Evolutionary conservation across 352 stramenopile genomes (phyloP).

Genomic region (Pythium guiyangense): DNA sequence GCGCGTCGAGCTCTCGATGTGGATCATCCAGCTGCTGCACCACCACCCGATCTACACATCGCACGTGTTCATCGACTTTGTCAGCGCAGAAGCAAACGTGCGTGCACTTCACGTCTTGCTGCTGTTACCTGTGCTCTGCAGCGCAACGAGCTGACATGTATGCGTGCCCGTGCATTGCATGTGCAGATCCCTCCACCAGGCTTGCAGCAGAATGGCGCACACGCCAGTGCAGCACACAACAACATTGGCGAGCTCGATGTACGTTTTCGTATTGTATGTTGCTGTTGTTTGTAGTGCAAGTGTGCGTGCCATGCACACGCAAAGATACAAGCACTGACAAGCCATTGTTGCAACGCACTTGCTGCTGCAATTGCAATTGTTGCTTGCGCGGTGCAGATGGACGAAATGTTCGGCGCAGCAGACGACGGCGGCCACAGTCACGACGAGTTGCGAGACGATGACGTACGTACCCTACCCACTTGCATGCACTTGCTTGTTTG

Average conservation of each 20-base stretch:
- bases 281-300: background rate
- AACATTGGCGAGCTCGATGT: constrained; percentile 83
- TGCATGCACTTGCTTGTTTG: constrained; percentile 6
- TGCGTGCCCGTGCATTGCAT: background rate
- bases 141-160: background rate
- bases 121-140: background rate
- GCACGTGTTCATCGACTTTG: constrained; percentile 80
- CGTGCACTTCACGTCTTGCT: constrained; percentile 1
- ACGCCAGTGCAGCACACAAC: constrained; percentile 14
- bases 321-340: too few relatives aligned
- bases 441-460: constrained; percentile 32
- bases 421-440: constrained; percentile 58
- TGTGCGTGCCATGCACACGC: background rate
- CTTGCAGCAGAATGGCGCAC: constrained; percentile 30
- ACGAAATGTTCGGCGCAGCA: constrained; percentile 71
- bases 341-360: too few relatives aligned
- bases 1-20: constrained; percentile 70
- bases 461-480: constrained; percentile 1
- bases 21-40: constrained; percentile 76
- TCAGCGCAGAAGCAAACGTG: constrained; percentile 75
- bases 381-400: constrained; percentile 9
- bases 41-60: constrained; percentile 80
- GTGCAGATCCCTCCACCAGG: constrained; percentile 36
- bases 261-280: constrained; percentile 12
- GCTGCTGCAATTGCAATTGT: too few relatives aligned